phyloP scores from a whole-genome alignment of 805 yeast genomes.

The Suhomyces tanzawaensis region DNA sequence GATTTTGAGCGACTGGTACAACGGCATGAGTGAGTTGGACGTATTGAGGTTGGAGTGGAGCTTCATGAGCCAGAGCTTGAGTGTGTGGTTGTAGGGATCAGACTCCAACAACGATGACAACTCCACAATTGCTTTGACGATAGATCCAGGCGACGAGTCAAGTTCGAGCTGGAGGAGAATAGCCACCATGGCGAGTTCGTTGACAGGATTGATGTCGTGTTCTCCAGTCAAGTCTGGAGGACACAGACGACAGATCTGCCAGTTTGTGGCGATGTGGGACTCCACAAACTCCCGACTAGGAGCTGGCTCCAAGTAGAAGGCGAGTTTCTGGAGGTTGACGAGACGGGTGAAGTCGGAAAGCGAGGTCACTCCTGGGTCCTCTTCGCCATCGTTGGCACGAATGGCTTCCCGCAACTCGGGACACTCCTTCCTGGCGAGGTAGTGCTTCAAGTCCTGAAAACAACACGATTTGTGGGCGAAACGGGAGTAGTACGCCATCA shows the following conservation, averaged over 20 bases:
- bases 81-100: constrained; percentile 73
- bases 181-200: constrained; percentile 61
- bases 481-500: constrained; percentile 40
- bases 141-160: constrained; percentile 21
- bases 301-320: constrained; percentile 21
- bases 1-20: constrained; percentile 56
- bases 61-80: constrained; percentile 68
- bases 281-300: not conserved
- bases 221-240: constrained; percentile 36
- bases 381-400: not conserved
- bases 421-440: constrained; percentile 6
- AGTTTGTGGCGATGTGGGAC: constrained; percentile 6
- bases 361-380: constrained; percentile 2
- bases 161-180: constrained; percentile 25
- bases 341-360: constrained; percentile 20
- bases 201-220: constrained; percentile 68
- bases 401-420: not conserved
- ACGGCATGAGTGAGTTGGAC: constrained; percentile 44
- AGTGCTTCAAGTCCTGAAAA: constrained; percentile 53
- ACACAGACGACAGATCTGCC: constrained; percentile 28
- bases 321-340: constrained; percentile 51
- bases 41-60: constrained; percentile 61
- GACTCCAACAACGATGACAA: constrained; percentile 53
- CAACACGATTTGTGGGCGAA: constrained; percentile 64
- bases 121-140: constrained; percentile 44